Conservation (phyloP, 2,329 filamentous ascomycete genomes). For the Elsinoe ampelina region DNA sequence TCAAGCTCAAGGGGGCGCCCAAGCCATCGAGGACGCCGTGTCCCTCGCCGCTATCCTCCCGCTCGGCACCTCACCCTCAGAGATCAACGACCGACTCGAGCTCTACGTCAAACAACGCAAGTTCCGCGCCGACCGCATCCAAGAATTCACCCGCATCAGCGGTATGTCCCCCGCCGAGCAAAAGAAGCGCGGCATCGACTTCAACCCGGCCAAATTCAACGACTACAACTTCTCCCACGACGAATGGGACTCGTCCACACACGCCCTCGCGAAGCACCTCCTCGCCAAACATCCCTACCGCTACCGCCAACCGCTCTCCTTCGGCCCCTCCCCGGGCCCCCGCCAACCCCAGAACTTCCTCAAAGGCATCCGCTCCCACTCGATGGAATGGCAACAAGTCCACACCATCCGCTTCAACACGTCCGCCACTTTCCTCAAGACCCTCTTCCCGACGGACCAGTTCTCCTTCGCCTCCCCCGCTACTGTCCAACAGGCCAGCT, state of each 20-base stretch:
- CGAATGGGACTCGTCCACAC: constrained; percentile 46
- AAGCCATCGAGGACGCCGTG: constrained; percentile 59
- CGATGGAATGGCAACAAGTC: constrained; percentile 23
- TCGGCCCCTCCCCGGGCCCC: constrained; percentile 33
- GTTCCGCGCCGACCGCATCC: constrained; percentile 48
- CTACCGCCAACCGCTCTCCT: constrained; percentile 35
- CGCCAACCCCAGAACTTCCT: constrained; percentile 22
- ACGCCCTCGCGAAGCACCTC: constrained; percentile 43
- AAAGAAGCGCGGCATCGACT: constrained; percentile 14
- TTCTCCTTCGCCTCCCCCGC: constrained; percentile 31
- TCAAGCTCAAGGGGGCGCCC: constrained; percentile 52
- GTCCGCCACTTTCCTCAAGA: constrained; percentile 33
- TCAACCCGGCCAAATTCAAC: constrained; percentile 18
- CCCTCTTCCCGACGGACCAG: constrained; percentile 30
- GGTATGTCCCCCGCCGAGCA: constrained; percentile 39
- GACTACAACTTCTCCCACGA: constrained; percentile 34
- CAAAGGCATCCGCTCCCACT: constrained; percentile 11
- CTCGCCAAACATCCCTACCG: constrained; percentile 34
- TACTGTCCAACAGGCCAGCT: constrained; percentile 32
- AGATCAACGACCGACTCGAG: constrained; percentile 47
- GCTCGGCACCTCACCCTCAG: constrained; percentile 32
- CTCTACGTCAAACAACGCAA: constrained; percentile 51
- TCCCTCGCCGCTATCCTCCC: constrained; percentile 50
- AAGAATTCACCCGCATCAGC: constrained; percentile 46
- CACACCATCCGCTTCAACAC: constrained; percentile 33